phyloP scores from a whole-genome alignment of 2,329 filamentous ascomycete species.

The Alternaria novae-zelandiae region DNA sequence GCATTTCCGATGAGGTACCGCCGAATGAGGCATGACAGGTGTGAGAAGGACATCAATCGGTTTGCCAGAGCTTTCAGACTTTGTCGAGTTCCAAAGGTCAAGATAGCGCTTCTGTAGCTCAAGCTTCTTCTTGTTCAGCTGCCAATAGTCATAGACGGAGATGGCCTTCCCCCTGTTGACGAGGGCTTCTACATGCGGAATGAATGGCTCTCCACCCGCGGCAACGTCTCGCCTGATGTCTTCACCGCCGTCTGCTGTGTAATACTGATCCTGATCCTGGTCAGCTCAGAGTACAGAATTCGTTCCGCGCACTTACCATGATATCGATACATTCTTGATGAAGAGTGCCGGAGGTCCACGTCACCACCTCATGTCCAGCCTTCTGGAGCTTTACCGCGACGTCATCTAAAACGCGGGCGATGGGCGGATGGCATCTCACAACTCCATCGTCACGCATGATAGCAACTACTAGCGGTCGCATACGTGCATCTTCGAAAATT shows the following conservation, averaged over 20 bases:
- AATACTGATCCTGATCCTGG: constrained; percentile 61
- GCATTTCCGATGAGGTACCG: constrained; percentile 57
- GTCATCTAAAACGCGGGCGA: constrained; percentile 54
- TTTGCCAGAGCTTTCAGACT: constrained; percentile 53
- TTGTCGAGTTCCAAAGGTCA: constrained; percentile 62
- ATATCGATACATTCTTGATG: constrained; percentile 64
- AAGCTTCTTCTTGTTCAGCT: constrained; percentile 66
- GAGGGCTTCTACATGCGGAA: constrained; percentile 59
- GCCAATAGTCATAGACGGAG: constrained; percentile 71
- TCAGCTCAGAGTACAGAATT: not conserved
- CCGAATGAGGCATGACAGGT: constrained; percentile 67
- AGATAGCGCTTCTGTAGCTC: constrained; percentile 63
- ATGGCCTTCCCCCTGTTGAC: constrained; percentile 59
- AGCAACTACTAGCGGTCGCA: constrained; percentile 57
- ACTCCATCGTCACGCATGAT: constrained; percentile 61
- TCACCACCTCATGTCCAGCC: constrained; percentile 62
- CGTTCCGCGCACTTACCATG: constrained; percentile 50
- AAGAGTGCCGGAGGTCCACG: constrained; percentile 58
- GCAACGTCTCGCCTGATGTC: constrained; percentile 64
- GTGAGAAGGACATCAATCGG: constrained; percentile 63
- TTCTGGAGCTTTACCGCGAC: constrained; percentile 48
- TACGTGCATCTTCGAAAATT: constrained; percentile 50
- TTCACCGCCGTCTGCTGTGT: constrained; percentile 68
- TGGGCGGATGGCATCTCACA: constrained; percentile 62
- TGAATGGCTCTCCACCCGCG: constrained; percentile 62